Evolutionary conservation across 2,329 filamentous ascomycete genomes (phyloP).

Genomic region (Monosporascus ibericus): DNA sequence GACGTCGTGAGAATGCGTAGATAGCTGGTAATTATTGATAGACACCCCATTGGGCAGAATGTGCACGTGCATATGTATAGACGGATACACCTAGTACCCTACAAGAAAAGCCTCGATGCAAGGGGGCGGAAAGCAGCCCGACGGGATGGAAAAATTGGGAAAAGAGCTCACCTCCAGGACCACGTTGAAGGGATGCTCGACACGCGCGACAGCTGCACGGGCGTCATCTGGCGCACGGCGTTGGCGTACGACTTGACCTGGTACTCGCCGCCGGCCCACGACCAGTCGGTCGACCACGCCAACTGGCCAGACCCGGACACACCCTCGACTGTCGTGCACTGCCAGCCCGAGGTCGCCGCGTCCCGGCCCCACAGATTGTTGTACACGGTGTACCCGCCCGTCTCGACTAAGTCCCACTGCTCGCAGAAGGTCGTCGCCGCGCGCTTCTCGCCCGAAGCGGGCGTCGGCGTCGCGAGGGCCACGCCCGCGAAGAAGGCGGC

Average conservation of each 20-base stretch:
- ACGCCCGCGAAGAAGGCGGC: neutral
- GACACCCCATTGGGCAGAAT: too few relatives aligned
- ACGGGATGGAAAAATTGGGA: neutral
- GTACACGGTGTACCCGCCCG: conserved; percentile 41
- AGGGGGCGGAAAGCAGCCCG: neutral
- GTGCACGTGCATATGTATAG: too few relatives aligned
- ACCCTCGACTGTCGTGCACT: conserved; percentile 36
- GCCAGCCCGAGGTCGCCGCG: conserved; percentile 30
- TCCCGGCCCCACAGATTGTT: conserved; percentile 45
- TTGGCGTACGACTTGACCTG: conserved; percentile 43
- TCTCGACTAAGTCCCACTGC: conserved; percentile 30
- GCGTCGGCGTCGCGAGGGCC: conserved; percentile 21
- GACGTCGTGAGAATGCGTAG: too few relatives aligned
- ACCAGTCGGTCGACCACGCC: conserved; percentile 38
- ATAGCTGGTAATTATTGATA: too few relatives aligned
- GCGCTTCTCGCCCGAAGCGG: conserved; percentile 26
- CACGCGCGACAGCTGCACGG: conserved; percentile 29
- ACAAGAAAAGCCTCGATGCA: conserved; percentile 1
- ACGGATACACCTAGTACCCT: neutral
- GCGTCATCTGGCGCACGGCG: conserved; percentile 28
- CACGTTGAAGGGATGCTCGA: conserved; percentile 30
- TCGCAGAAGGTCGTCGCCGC: conserved; percentile 29
- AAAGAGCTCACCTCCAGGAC: conserved; percentile 29
- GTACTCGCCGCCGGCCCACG: conserved; percentile 33
- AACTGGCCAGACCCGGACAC: conserved; percentile 25